phyloP scores from a whole-genome alignment of 306 rosid species.

The Rubus idaeus region DNA sequence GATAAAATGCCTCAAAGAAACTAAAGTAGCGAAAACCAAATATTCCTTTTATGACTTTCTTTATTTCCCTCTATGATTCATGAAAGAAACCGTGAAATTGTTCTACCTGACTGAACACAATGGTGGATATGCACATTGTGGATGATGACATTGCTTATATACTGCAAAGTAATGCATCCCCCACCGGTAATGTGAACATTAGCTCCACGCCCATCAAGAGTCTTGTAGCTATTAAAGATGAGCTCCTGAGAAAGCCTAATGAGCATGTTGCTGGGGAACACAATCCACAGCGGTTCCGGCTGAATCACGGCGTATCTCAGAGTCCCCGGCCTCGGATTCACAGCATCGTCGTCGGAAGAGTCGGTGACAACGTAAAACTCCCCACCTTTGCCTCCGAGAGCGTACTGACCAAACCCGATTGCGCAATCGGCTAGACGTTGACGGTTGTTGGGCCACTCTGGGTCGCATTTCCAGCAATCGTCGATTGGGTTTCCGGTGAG shows the following conservation, averaged over 20 bases:
- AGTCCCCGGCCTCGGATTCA: slow-evolving; percentile 76
- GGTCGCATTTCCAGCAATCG: slow-evolving; percentile 99
- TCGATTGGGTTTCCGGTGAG: slow-evolving; percentile 91
- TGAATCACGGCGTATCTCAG: slow-evolving; percentile 79
- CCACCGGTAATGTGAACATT: slow-evolving; percentile 96
- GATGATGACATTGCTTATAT: slow-evolving; percentile 81
- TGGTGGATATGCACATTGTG: slow-evolving; percentile 92
- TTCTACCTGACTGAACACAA: slow-evolving; percentile 70
- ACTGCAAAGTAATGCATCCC: slow-evolving; percentile 92
- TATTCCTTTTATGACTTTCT: background rate
- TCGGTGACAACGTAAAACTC: slow-evolving; percentile 80
- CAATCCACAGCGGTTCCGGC: slow-evolving; percentile 73
- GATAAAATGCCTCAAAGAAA: background rate
- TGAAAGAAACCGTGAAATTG: background rate
- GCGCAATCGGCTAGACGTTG: slow-evolving; percentile 87
- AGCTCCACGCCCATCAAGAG: slow-evolving; percentile 92
- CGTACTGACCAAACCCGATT: slow-evolving; percentile 96
- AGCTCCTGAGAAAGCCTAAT: slow-evolving; percentile 83
- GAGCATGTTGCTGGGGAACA: slow-evolving; percentile 75
- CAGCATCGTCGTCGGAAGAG: slow-evolving; percentile 76
- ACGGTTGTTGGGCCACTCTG: slow-evolving; percentile 83
- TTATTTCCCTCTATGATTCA: background rate
- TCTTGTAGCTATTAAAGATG: slow-evolving; percentile 84
- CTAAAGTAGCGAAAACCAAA: background rate
- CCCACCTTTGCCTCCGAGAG: slow-evolving; percentile 85